Evolutionary conservation across 805 yeast genomes (phyloP).

Genomic region (Candida suzukii): DNA sequence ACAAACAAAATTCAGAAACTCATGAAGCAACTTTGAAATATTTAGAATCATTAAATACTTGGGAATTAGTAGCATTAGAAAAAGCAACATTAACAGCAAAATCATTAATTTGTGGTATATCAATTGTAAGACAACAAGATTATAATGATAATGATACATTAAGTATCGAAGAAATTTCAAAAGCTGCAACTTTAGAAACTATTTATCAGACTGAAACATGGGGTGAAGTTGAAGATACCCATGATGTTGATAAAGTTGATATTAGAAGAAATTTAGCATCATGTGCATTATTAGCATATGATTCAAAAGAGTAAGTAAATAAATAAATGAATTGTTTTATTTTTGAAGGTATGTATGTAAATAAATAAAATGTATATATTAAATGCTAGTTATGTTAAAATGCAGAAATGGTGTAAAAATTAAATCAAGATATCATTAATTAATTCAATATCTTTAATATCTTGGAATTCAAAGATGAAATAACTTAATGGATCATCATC

Average conservation of each 20-base stretch:
- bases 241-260: conserved; percentile 93
- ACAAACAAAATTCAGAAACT: conserved; percentile 56
- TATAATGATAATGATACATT: conserved; percentile 22
- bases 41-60: conserved; percentile 54
- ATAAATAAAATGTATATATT: neutral
- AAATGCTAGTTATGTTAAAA: neutral
- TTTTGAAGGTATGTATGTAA: neutral
- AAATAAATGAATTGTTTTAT: neutral
- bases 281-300: conserved; percentile 55
- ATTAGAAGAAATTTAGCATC: conserved; percentile 75
- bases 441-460: neutral
- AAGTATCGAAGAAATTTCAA: conserved; percentile 63
- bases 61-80: conserved; percentile 85
- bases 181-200: conserved; percentile 74
- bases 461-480: neutral
- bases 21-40: conserved; percentile 57
- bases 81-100: conserved; percentile 81
- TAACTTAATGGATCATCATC: neutral
- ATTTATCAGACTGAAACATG: conserved; percentile 81
- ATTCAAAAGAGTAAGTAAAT: neutral
- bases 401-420: neutral
- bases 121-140: conserved; percentile 44
- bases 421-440: neutral
- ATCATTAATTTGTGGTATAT: conserved; percentile 77
- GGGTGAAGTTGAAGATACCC: conserved; percentile 99